These are phyloP conservation scores for Fusarium denticulatum DNA, from an alignment of 2,329 filamentous ascomycete species.

Conservation along the genomic window DNA sequence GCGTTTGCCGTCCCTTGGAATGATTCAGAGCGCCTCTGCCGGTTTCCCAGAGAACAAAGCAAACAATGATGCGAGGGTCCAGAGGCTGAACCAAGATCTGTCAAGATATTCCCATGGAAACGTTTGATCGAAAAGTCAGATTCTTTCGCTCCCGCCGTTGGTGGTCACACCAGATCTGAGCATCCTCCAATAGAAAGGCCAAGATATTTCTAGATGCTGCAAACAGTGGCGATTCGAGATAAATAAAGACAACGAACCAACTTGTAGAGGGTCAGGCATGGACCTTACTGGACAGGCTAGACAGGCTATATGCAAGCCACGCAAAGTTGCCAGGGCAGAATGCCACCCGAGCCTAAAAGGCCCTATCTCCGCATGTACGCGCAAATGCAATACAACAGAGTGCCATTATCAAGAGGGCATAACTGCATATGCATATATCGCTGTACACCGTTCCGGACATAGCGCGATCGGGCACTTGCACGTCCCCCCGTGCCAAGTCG, in stretches of 20 bases:
- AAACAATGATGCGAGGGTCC: constrained; percentile 65
- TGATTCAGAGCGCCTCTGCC: not conserved
- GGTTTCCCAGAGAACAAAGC: constrained; percentile 15
- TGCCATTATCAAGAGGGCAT: constrained; percentile 5
- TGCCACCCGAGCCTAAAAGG: constrained; percentile 1
- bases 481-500: constrained; percentile 13
- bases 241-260: constrained; percentile 28
- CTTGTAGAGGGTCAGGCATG: constrained; percentile 9
- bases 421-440: constrained; percentile 1
- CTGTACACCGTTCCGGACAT: not conserved
- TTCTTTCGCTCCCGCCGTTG: constrained; percentile 14
- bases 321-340: constrained; percentile 13
- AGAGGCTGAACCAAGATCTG: not conserved
- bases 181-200: constrained; percentile 9
- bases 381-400: not conserved
- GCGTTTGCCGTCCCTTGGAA: constrained; percentile 8
- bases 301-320: constrained; percentile 12
- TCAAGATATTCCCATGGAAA: not conserved
- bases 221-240: constrained; percentile 4
- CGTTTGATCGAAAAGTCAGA: constrained; percentile 1
- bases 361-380: not conserved
- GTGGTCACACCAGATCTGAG: constrained; percentile 18
- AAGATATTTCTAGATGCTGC: constrained; percentile 7
- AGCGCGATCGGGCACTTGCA: constrained; percentile 9
- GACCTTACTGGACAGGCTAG: constrained; percentile 2